These are phyloP conservation scores for Aspergillus transmontanensis DNA, from an alignment of 2,329 filamentous ascomycete species.

Conservation along the genomic window DNA sequence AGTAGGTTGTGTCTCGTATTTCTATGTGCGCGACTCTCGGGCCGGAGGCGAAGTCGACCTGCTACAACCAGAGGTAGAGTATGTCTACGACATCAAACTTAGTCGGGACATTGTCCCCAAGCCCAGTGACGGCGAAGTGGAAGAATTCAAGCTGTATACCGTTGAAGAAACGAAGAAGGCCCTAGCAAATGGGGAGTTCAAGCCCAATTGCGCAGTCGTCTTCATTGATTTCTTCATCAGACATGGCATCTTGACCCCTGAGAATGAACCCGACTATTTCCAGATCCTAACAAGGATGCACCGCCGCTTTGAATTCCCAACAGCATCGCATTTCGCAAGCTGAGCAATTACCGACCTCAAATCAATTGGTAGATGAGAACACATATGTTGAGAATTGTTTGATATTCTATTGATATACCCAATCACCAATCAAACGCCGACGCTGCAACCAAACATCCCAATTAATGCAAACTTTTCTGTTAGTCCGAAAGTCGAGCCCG, in stretches of 20 bases:
- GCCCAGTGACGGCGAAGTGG: conserved; percentile 87
- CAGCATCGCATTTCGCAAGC: conserved; percentile 46
- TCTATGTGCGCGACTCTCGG: conserved; percentile 73
- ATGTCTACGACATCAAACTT: conserved; percentile 85
- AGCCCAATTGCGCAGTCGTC: conserved; percentile 86
- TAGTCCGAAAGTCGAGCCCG: conserved; percentile 8
- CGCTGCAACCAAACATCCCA: conserved; percentile 41
- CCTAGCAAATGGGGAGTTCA: conserved; percentile 75
- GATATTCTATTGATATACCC: conserved; percentile 40
- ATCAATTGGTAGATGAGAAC: conserved; percentile 4
- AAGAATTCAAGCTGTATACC: conserved; percentile 75
- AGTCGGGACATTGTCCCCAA: conserved; percentile 67
- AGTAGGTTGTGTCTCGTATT: conserved; percentile 78
- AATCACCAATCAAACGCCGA: conserved; percentile 44
- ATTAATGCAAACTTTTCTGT: conserved; percentile 28
- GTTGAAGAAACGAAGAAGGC: conserved; percentile 74
- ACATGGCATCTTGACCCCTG: conserved; percentile 75
- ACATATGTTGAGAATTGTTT: conserved; percentile 20
- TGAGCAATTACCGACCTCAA: conserved; percentile 9
- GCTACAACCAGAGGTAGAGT: conserved; percentile 89
- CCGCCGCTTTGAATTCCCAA: conserved; percentile 78
- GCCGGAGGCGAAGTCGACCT: conserved; percentile 80
- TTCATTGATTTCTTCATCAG: conserved; percentile 88
- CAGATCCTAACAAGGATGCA: conserved; percentile 77
- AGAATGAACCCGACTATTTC: conserved; percentile 76